phyloP scores from a whole-genome alignment of 495 filamentous ascomycete species.

The Penicillium bialowiezense region DNA sequence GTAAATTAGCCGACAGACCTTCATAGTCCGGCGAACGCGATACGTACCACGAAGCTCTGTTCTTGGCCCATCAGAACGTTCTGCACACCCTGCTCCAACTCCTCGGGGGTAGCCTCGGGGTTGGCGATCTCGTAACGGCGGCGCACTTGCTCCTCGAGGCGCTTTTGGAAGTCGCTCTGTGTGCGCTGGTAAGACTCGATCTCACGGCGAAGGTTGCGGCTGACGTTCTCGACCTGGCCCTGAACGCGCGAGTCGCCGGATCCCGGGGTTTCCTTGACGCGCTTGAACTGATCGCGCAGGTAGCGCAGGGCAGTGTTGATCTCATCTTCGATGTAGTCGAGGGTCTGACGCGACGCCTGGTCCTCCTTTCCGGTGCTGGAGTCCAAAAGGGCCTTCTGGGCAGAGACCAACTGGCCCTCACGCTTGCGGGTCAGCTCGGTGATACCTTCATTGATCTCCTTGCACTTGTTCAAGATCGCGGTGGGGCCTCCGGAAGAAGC shows the following conservation, averaged over 20 bases:
- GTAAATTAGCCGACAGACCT: constrained; percentile 1
- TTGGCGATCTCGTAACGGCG: constrained; percentile 87
- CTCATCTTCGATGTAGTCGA: constrained; percentile 69
- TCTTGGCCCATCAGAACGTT: constrained; percentile 63
- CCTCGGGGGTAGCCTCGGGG: constrained; percentile 77
- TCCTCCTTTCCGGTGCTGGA: constrained; percentile 46
- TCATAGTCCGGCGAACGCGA: not conserved
- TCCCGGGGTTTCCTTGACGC: constrained; percentile 75
- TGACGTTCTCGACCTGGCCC: constrained; percentile 74
- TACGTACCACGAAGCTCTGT: constrained; percentile 66
- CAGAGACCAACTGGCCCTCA: constrained; percentile 34
- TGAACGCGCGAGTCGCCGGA: constrained; percentile 65
- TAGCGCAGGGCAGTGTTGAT: constrained; percentile 78
- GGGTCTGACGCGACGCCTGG: constrained; percentile 36
- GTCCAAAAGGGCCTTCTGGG: constrained; percentile 43
- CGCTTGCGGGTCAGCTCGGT: constrained; percentile 37
- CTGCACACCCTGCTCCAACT: constrained; percentile 73
- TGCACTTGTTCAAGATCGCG: constrained; percentile 78
- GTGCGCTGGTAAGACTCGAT: constrained; percentile 76
- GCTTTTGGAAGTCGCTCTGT: constrained; percentile 73
- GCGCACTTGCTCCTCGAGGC: constrained; percentile 75
- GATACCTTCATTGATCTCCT: constrained; percentile 71
- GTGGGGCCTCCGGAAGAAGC: constrained; percentile 56
- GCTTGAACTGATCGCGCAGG: constrained; percentile 70
- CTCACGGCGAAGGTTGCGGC: constrained; percentile 71